These are phyloP conservation scores for Cyclotella kingstonii DNA, from an alignment of 108 stramenopile species.

Conservation along the genomic window DNA sequence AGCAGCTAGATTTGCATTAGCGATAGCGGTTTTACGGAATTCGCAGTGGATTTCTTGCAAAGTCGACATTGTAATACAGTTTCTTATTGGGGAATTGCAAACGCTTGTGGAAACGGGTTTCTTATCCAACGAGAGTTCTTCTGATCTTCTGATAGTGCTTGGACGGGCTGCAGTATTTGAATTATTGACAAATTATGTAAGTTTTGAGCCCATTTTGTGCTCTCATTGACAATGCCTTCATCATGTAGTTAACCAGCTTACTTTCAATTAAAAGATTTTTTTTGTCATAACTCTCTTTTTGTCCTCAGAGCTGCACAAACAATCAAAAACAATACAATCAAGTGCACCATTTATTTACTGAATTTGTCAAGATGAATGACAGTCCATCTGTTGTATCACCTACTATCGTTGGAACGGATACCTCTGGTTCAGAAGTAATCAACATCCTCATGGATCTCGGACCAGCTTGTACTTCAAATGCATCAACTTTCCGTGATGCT, in stretches of 20 bases:
- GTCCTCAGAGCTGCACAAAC: background rate
- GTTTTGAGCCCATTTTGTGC: too few relatives aligned
- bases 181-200: too few relatives aligned
- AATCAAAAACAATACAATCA: constrained; percentile 2
- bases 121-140: too few relatives aligned
- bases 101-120: too few relatives aligned
- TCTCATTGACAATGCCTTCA: background rate
- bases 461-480: constrained; percentile 73
- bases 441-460: constrained; percentile 84
- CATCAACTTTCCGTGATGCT: constrained; percentile 73
- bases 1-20: too few relatives aligned
- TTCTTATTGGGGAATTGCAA: too few relatives aligned
- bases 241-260: background rate
- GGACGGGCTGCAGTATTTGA: too few relatives aligned
- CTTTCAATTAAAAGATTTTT: background rate
- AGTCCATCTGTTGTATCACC: background rate
- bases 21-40: too few relatives aligned
- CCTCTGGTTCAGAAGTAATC: constrained; percentile 52
- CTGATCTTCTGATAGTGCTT: too few relatives aligned
- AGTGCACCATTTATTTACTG: background rate
- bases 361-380: background rate
- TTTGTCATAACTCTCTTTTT: background rate
- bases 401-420: constrained; percentile 8
- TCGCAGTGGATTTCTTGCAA: too few relatives aligned
- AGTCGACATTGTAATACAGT: too few relatives aligned